A percentile compares a stretch with the other conserved stretches of the same genome.
phyloP scores from a whole-genome alignment of 345 rosid genomes.

The Rhizophora apiculata region DNA sequence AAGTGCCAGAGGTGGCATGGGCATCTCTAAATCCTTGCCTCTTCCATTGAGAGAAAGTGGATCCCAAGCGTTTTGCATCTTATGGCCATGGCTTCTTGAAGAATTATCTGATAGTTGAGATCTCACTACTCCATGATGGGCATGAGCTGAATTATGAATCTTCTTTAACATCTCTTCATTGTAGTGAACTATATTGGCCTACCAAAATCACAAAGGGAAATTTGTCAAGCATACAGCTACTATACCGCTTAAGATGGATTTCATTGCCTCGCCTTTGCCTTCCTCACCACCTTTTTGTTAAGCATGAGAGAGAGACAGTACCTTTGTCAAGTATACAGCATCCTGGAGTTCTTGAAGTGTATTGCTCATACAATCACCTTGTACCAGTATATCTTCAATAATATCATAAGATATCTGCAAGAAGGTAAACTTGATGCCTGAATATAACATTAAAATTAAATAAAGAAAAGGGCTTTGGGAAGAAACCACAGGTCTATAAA shows the following conservation, averaged over 20 bases:
- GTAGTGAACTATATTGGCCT: conserved; percentile 76
- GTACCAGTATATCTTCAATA: conserved; percentile 69
- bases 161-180: conserved; percentile 69
- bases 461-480: conserved; percentile 5
- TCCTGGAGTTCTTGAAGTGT: conserved; percentile 88
- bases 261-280: neutral
- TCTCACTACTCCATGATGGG: conserved; percentile 43
- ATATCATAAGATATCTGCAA: conserved; percentile 75
- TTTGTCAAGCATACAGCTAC: conserved; percentile 6
- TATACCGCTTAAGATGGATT: neutral
- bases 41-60: conserved; percentile 40
- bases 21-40: conserved; percentile 71
- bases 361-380: conserved; percentile 62
- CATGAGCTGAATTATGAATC: conserved; percentile 36
- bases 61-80: conserved; percentile 27
- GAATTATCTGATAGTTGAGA: conserved; percentile 44
- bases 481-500: conserved; percentile 2
- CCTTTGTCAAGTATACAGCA: conserved; percentile 89
- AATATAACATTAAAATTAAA: neutral
- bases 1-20: conserved; percentile 83
- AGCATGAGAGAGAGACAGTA: conserved; percentile 4
- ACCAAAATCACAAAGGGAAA: conserved; percentile 10
- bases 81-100: conserved; percentile 26
- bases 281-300: neutral
- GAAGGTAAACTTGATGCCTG: conserved; percentile 7